Evolutionary conservation across 2,329 filamentous ascomycete genomes (phyloP), one percentile per base, ranked within the genome.

Genomic region (Talaromyces verruculosus): DNA sequence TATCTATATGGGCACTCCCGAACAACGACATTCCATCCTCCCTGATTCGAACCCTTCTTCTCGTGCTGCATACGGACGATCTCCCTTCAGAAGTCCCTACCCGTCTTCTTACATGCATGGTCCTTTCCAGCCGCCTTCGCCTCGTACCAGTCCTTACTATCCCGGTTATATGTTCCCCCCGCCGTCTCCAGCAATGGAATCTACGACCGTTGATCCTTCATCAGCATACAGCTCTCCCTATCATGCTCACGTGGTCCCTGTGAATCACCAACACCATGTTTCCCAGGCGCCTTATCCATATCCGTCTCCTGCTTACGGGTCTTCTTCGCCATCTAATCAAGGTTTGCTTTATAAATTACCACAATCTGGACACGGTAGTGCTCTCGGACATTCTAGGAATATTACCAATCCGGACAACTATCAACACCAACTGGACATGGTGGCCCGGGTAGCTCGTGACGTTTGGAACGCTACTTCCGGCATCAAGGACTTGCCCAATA

Each of bases 381-480:
- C 28, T 51, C 13, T 63, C 19, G 25, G 22, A 4, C 41, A 60
- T 49, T 17, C 41, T 37, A 53, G 37, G 22, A 53, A 51, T 28
- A 15, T 25, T 4, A 49, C 49, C 13, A 55, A 51, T 19, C 58
- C 79, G 69, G 80, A 79, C 63, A 77, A 76, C 35, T 83, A 85
- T 68, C 77, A 80, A 66, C 67, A 72, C 19, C 83, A 85, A 68
- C 76, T 87, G 7, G 82, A 86, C 58, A 78, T 84, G 55, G 77
- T 91, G 67, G 82, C 84, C 10, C 80, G 77, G 49, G 82, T 84
- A 71, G 84, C 87, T 4, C 83, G 85, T 66, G 84, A 87, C 28
- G 76, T 89, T 41, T 93, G 90, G 89, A 84, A 85, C 68, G 78
- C 81, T 25, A 84, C 88, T 2, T 83, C 83, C 7, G 82, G 82